Evolutionary conservation across 306 rosid genomes (phyloP).

Genomic region (Castanea mollissima): DNA sequence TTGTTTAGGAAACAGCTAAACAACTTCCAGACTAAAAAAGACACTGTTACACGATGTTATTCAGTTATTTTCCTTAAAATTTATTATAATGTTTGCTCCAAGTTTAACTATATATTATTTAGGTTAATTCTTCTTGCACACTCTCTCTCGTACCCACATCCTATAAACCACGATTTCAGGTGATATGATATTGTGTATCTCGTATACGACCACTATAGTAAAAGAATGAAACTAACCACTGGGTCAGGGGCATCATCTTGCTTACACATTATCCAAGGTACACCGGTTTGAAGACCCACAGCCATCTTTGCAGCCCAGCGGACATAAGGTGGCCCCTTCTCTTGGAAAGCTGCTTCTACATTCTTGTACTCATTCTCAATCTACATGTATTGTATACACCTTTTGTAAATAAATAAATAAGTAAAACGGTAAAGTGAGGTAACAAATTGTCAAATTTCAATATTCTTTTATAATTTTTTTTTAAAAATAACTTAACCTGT

Average conservation of each 20-base stretch:
- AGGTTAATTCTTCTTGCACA: too few species aligned
- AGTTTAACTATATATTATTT: too few species aligned
- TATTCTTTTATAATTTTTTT: neutral
- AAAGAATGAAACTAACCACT: constrained; percentile 49
- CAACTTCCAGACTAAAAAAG: neutral
- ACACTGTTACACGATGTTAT: too few species aligned
- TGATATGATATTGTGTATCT: too few species aligned
- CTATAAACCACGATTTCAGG: too few species aligned
- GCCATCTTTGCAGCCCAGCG: constrained; percentile 93
- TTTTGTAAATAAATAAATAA: neutral
- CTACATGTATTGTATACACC: constrained; percentile 31
- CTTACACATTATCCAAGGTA: constrained; percentile 92
- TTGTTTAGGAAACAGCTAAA: too few species aligned
- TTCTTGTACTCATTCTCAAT: constrained; percentile 82
- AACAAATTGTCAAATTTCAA: neutral
- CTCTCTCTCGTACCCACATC: too few species aligned
- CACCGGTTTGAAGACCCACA: constrained; percentile 74
- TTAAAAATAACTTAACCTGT: constrained; percentile 47
- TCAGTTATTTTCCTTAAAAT: too few species aligned
- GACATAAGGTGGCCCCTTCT: constrained; percentile 59
- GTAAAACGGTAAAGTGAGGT: too few species aligned
- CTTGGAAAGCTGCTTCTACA: constrained; percentile 57
- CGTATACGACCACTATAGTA: too few species aligned
- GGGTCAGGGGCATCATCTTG: constrained; percentile 92
- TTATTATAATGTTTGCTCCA: too few species aligned